phyloP scores from a whole-genome alignment of 257 asterid genomes.

The Eustoma russellianum region DNA sequence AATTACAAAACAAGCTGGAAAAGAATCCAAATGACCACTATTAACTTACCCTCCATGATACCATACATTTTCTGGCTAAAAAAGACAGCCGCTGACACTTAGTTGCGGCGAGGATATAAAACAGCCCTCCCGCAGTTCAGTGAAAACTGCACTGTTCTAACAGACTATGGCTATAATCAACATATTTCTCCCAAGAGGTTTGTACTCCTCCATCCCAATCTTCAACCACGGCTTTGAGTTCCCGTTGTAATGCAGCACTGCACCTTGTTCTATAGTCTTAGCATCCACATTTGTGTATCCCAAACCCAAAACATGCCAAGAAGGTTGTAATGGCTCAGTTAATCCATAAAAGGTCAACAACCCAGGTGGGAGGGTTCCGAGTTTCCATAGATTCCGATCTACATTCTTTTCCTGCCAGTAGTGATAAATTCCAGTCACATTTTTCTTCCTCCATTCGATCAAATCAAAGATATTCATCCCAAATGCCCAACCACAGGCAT shows the following conservation, averaged over 20 bases:
- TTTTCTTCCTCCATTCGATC: constrained; percentile 38
- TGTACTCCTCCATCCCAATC: constrained; percentile 39
- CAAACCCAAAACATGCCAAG: constrained; percentile 43
- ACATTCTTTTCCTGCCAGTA: constrained; percentile 46
- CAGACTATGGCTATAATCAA: constrained; percentile 30
- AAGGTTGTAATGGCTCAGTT: constrained; percentile 31
- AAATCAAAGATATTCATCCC: constrained; percentile 43
- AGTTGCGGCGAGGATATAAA: too few species aligned
- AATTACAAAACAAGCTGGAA: not conserved
- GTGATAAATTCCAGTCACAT: constrained; percentile 41
- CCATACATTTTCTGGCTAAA: not conserved
- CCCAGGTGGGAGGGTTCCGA: constrained; percentile 45
- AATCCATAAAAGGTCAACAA: constrained; percentile 39
- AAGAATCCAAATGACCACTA: not conserved
- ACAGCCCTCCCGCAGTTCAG: not conserved
- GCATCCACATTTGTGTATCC: constrained; percentile 39
- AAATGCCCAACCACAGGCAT: constrained; percentile 52
- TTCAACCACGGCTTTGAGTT: constrained; percentile 45
- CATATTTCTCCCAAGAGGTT: constrained; percentile 37
- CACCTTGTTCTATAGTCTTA: constrained; percentile 33
- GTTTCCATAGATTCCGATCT: constrained; percentile 38
- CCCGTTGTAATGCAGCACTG: constrained; percentile 39
- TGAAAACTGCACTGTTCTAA: constrained; percentile 32
- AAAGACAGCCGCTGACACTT: not conserved
- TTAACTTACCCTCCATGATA: constrained; percentile 4